Evolutionary conservation across 345 rosid species (phyloP), one percentile per base, ranked within the genome.

Genomic region (Hibiscus mutabilis): DNA sequence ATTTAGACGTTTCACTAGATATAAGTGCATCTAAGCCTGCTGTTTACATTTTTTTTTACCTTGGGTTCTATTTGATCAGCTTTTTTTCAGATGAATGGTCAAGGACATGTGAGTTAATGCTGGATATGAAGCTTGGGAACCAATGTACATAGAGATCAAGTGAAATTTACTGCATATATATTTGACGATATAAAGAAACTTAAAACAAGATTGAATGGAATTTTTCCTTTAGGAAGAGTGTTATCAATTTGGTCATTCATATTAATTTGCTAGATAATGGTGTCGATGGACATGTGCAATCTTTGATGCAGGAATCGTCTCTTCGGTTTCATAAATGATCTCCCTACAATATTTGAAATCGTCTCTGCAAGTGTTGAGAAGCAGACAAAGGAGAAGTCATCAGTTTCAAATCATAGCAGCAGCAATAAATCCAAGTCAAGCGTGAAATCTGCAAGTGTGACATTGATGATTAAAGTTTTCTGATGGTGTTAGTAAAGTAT

Each of bases 271-370:
- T 11, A 3, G 66, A 40, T 31, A 52, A 29, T 55, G 58, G 15
- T 55, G 44, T 18, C 51, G 29, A 68, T 18, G 58, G 72, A n/a
- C 18, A 6, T 49, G 19, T 64, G 71, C 67, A 11, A 42, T 66
- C 24, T 64, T 40, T 51, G 52, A 60, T 81, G 74, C 86, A 92
- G 97, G 85, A 88, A 85, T 73, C 86, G 81, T 37, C 86, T 92
- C 58, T 87, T 89, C 76, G 80, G 61, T 67, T 85, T 89, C 92
- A 87, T 91, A 35, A 91, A 89, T 73, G 96, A 89, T 18, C 76
- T 86, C 44, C 93, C 89, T 24, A 89, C 96, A 37, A 71, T 92
- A 78, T 89, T 81, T 80, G 96, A 92, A 78, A 81, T 83, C 69
- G 93, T 92, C 61, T 75, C 85, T 60, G 93, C 93, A 78, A 62